Evolutionary conservation across 1,284 basidiomycete genomes (phyloP).

Genomic region (Leccinum griseonigrum): DNA sequence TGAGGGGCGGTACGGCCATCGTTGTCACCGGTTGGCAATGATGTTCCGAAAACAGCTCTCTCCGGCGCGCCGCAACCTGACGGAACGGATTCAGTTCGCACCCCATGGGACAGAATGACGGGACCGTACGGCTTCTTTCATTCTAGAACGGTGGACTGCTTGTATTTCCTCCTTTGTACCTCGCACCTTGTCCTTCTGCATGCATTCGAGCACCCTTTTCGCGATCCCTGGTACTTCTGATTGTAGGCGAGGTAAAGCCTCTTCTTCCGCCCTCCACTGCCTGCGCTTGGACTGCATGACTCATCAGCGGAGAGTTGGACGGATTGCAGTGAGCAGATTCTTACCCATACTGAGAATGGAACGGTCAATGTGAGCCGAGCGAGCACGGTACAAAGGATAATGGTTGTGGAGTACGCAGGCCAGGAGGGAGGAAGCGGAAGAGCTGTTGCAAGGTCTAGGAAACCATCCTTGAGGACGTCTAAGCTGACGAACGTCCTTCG

Average conservation of each 20-base stretch:
- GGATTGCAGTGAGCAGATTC: slow-evolving; percentile 24
- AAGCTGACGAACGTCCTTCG: slow-evolving; percentile 39
- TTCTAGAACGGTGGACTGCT: slow-evolving; percentile 47
- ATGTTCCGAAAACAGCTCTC: slow-evolving; percentile 57
- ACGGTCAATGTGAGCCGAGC: slow-evolving; percentile 66
- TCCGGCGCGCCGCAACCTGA: slow-evolving; percentile 55
- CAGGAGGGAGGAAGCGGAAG: slow-evolving; percentile 64
- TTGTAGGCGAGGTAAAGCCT: slow-evolving; percentile 66
- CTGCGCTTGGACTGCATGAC: slow-evolving; percentile 56
- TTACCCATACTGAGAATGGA: slow-evolving; percentile 81
- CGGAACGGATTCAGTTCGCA: slow-evolving; percentile 7
- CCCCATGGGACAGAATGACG: neutral
- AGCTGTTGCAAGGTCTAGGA: slow-evolving; percentile 64
- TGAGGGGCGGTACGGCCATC: slow-evolving; percentile 58
- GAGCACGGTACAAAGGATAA: slow-evolving; percentile 70
- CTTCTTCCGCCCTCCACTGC: slow-evolving; percentile 61
- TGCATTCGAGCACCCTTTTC: slow-evolving; percentile 52
- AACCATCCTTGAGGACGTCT: slow-evolving; percentile 45
- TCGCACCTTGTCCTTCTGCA: slow-evolving; percentile 53
- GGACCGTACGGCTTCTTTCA: slow-evolving; percentile 40
- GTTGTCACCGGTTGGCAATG: slow-evolving; percentile 59
- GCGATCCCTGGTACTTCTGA: slow-evolving; percentile 51
- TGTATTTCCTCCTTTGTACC: slow-evolving; percentile 55
- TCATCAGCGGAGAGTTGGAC: slow-evolving; percentile 13
- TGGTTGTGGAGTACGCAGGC: slow-evolving; percentile 73